These are phyloP conservation scores for Beauveria sp. DNA, from an alignment of 2,329 filamentous ascomycete genomes.

Conservation along the genomic window DNA sequence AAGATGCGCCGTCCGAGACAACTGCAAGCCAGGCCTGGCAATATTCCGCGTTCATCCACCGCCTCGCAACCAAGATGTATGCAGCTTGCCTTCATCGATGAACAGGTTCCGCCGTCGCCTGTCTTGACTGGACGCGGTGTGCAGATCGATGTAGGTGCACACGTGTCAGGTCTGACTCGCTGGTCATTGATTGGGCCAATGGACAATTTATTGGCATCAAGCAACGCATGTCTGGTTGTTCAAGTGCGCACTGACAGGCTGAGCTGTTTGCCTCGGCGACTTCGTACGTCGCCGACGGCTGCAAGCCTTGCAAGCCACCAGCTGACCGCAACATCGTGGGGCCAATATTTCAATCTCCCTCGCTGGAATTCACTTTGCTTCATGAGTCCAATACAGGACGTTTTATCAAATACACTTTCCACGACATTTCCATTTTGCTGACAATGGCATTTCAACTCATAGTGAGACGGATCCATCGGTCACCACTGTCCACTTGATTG, in stretches of 20 bases:
- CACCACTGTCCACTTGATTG: constrained; percentile 69
- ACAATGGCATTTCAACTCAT: constrained; percentile 18
- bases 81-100: background rate
- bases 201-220: background rate
- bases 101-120: background rate
- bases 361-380: background rate
- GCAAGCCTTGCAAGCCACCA: background rate
- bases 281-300: no score
- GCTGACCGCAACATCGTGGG: background rate
- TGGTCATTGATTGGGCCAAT: background rate
- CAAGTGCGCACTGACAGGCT: background rate
- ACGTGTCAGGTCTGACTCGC: background rate
- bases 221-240: background rate
- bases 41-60: background rate
- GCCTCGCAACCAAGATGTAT: background rate
- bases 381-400: constrained; percentile 10
- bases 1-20: background rate
- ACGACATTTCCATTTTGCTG: background rate
- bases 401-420: constrained; percentile 17
- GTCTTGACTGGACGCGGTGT: background rate
- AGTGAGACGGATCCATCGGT: constrained; percentile 55
- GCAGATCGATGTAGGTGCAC: background rate
- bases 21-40: background rate
- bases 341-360: background rate
- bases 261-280: background rate